Evolutionary conservation across 345 rosid species (phyloP).

Genomic region (Reutealis trisperma): DNA sequence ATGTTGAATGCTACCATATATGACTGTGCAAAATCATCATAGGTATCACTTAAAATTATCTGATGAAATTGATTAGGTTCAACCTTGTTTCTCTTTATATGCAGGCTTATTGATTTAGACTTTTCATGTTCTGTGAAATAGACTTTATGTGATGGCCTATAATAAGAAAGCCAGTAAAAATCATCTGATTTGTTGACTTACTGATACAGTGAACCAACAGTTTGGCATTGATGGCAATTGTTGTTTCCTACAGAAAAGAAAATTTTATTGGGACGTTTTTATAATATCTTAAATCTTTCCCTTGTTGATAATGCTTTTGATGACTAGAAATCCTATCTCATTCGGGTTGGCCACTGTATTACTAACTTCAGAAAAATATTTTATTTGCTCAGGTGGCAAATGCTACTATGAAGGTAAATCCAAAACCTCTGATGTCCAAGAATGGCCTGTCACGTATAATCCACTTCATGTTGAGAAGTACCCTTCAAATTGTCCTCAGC

Average conservation of each 20-base stretch:
- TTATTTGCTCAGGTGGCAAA: conserved; percentile 2
- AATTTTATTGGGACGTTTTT: background rate
- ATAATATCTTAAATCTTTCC: background rate
- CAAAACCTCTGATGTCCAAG: background rate
- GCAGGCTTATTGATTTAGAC: background rate
- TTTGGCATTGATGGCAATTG: background rate
- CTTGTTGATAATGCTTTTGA: background rate
- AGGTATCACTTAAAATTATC: background rate
- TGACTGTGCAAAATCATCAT: background rate
- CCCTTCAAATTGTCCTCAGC: conserved; percentile 10
- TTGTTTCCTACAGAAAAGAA: background rate
- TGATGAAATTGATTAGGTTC: background rate
- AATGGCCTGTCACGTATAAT: background rate
- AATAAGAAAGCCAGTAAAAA: background rate
- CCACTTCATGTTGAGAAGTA: conserved; percentile 12
- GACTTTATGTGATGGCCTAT: background rate
- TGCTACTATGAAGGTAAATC: background rate
- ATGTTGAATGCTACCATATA: background rate
- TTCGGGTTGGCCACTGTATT: background rate
- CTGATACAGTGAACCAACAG: background rate
- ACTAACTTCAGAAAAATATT: background rate
- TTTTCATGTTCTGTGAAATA: background rate
- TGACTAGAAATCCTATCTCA: background rate
- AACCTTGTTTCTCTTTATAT: too few species aligned
- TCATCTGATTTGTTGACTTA: too few species aligned